Percentiles rank a stretch among this genome's conserved stretches.
phyloP scores from a whole-genome alignment of 257 asterid genomes.

The Solanum gracilifrons region DNA sequence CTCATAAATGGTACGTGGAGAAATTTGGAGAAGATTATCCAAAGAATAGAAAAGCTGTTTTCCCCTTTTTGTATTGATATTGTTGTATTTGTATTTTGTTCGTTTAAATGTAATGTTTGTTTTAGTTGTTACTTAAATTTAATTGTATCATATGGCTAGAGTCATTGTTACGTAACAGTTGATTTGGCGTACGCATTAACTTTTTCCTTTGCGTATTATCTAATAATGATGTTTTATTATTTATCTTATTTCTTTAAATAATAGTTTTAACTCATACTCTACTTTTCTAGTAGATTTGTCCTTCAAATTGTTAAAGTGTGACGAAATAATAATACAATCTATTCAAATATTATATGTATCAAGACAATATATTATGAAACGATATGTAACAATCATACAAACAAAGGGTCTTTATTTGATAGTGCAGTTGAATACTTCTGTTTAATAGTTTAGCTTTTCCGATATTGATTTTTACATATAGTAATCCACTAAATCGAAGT shows the following conservation, averaged over 20 bases:
- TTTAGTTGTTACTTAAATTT: neutral
- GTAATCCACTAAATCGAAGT: neutral
- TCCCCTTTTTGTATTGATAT: constrained; percentile 41
- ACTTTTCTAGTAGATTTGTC: too few relatives aligned
- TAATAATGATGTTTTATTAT: neutral
- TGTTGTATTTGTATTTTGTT: neutral
- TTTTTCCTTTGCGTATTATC: too few relatives aligned
- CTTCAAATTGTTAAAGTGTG: neutral
- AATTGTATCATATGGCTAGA: neutral
- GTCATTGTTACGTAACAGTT: too few relatives aligned
- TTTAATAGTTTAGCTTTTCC: too few relatives aligned
- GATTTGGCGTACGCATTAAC: too few relatives aligned
- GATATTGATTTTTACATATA: too few relatives aligned
- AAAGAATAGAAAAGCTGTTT: constrained; percentile 33
- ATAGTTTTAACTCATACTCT: too few relatives aligned
- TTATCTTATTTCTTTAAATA: too few relatives aligned
- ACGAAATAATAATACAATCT: neutral
- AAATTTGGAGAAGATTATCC: constrained; percentile 81
- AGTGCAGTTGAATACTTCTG: neutral
- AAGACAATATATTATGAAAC: too few relatives aligned
- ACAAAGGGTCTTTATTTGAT: too few relatives aligned
- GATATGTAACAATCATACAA: too few relatives aligned
- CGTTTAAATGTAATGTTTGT: neutral
- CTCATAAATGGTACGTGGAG: constrained; percentile 56
- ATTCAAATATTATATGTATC: fast-evolving